Base-by-base conservation (phyloP, 768 basidiomycete species). In the Cyathus striatus region DNA sequence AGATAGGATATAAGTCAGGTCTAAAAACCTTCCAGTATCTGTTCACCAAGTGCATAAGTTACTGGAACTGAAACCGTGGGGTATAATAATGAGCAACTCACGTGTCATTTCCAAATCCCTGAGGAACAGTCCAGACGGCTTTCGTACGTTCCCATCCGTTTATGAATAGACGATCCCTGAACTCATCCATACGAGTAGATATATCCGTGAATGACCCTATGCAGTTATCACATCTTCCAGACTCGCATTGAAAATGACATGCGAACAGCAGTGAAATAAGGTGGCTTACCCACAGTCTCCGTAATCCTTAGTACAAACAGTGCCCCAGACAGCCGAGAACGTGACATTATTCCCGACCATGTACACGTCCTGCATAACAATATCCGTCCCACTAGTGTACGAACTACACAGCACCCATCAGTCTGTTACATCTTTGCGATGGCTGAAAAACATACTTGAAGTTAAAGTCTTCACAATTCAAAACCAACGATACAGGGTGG, bases 231-330 rank as follows among this genome's bases (percentile, higher is more conserved):
- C 75, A 76, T 7, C 70, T 73, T 40, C n/a, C n/a, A n/a, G n/a
- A n/a, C n/a, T n/a, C n/a, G n/a, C n/a, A n/a, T n/a, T n/a, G n/a
- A n/a, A n/a, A n/a, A n/a, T n/a, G n/a, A n/a, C n/a, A n/a, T n/a
- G n/a, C n/a, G n/a, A n/a, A n/a, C n/a, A n/a, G 30, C 23, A 27
- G n/a, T 10, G 3, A 9, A 46, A n/a, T n/a, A n/a, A n/a, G n/a
- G n/a, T n/a, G n/a, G n/a, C 83, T 44, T 68, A 88, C 50, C 89
- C 89, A 50, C 86, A 90, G 53, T 78, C 79, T 2, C 86, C 88
- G 48, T 76, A 86, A 48, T 79, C 73, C 2, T 55, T 52, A 2
- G 81, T 85, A 57, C 86, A 88, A 2, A 66, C 49, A 0, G 84
- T 87, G 17, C 70, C 56, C 80, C 81, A 86, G 6, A 68, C 64